Evolutionary conservation across 2,329 filamentous ascomycete species (phyloP).

Genomic region (Xylariales sp.): DNA sequence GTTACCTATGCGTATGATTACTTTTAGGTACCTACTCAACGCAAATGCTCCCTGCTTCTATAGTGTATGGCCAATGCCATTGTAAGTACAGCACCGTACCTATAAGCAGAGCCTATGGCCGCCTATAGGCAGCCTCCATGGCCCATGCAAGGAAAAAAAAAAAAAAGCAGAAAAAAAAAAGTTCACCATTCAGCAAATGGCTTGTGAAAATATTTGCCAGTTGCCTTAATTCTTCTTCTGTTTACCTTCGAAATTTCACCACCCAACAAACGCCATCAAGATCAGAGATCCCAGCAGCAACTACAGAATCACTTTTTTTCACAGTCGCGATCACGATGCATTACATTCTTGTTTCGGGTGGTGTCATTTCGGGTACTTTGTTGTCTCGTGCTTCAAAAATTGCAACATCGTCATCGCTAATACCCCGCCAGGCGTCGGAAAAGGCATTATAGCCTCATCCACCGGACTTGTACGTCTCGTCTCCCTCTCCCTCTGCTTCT

Average conservation of each 20-base stretch:
- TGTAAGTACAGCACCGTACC: background rate
- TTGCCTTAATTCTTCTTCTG: conserved; percentile 10
- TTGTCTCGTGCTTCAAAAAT: conserved; percentile 24
- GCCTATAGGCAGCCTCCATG: background rate
- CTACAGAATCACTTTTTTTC: background rate
- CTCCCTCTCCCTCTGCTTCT: background rate
- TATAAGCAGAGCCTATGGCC: background rate
- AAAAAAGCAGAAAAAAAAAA: conserved; percentile 27
- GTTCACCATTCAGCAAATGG: conserved; percentile 18
- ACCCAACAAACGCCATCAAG: conserved; percentile 27
- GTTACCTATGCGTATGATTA: background rate
- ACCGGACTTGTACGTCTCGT: conserved; percentile 30
- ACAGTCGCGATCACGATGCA: conserved; percentile 69
- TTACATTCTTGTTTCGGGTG: conserved; percentile 84
- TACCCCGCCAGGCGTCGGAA: conserved; percentile 40
- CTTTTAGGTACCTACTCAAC: background rate
- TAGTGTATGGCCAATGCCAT: background rate
- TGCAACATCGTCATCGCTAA: conserved; percentile 29
- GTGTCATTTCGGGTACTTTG: conserved; percentile 58
- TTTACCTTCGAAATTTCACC: conserved; percentile 34
- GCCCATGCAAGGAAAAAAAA: conserved; percentile 1
- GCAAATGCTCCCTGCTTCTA: background rate
- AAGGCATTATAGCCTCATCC: conserved; percentile 45
- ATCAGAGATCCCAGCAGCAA: conserved; percentile 23
- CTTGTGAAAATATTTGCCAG: conserved; percentile 32